Conservation (phyloP, 495 filamentous ascomycete genomes). For the Parachaetomium inaequale region DNA sequence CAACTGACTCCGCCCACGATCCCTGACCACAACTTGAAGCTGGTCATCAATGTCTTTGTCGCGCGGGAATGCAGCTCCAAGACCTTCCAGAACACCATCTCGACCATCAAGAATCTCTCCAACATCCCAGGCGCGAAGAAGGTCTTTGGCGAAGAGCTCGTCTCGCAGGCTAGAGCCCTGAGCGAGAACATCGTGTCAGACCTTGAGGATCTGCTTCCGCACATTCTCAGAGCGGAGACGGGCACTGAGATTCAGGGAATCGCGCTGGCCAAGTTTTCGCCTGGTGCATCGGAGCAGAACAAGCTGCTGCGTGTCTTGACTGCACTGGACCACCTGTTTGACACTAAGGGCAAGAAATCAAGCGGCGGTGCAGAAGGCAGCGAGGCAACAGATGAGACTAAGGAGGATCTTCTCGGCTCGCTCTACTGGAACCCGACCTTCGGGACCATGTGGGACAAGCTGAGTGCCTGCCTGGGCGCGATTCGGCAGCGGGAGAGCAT, state of each 20-base stretch:
- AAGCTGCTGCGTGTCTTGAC: constrained; percentile 92
- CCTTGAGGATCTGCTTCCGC: constrained; percentile 78
- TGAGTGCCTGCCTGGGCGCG: constrained; percentile 85
- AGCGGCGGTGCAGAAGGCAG: constrained; percentile 54
- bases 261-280: constrained; percentile 92
- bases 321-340: constrained; percentile 93
- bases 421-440: constrained; percentile 92
- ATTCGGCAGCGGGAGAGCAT: constrained; percentile 90
- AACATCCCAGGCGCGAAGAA: constrained; percentile 85
- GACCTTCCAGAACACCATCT: constrained; percentile 93
- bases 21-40: constrained; percentile 81
- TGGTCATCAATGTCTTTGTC: constrained; percentile 93
- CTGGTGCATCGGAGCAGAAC: constrained; percentile 89
- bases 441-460: constrained; percentile 81
- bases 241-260: constrained; percentile 94
- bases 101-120: constrained; percentile 96
- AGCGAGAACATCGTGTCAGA: constrained; percentile 80
- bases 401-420: constrained; percentile 77
- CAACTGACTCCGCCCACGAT: constrained; percentile 79
- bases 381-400: constrained; percentile 51
- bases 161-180: constrained; percentile 76
- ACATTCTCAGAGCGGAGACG: constrained; percentile 80
- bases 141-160: constrained; percentile 85
- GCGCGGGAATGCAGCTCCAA: constrained; percentile 94
- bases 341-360: constrained; percentile 61